Evolutionary conservation across 2,329 filamentous ascomycete species (phyloP).

Genomic region (Sclerotinia glacialis): DNA sequence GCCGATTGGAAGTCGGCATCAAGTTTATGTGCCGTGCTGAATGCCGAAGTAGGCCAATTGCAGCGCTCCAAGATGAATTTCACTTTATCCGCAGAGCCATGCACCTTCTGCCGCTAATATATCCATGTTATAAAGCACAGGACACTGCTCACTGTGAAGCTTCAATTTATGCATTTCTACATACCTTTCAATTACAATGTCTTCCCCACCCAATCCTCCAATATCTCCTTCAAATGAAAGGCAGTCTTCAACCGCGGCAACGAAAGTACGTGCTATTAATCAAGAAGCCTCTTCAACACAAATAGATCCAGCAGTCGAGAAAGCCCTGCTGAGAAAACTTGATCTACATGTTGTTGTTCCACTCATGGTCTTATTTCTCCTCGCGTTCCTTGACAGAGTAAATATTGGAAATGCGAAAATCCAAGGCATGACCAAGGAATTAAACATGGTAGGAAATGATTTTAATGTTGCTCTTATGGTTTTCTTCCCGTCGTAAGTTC

Average conservation of each 20-base stretch:
- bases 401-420: constrained; percentile 75
- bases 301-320: constrained; percentile 20
- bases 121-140: not conserved
- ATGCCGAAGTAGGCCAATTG: not conserved
- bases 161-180: not conserved
- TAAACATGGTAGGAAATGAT: constrained; percentile 48
- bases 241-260: too few relatives aligned
- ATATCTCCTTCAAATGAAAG: not conserved
- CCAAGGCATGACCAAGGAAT: constrained; percentile 63
- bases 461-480: constrained; percentile 53
- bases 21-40: not conserved
- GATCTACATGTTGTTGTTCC: constrained; percentile 31
- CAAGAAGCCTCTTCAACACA: not conserved
- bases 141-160: too few relatives aligned
- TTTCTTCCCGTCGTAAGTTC: constrained; percentile 32
- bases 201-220: not conserved
- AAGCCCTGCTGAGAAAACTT: constrained; percentile 28
- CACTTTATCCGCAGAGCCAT: not conserved
- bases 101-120: not conserved
- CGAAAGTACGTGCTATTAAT: not conserved
- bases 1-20: not conserved
- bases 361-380: constrained; percentile 65
- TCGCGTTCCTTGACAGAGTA: constrained; percentile 70
- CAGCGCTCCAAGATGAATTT: not conserved
- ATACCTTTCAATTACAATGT: not conserved